Conservation (phyloP, 495 filamentous ascomycete species). For the Hyaloscypha bicolor region DNA sequence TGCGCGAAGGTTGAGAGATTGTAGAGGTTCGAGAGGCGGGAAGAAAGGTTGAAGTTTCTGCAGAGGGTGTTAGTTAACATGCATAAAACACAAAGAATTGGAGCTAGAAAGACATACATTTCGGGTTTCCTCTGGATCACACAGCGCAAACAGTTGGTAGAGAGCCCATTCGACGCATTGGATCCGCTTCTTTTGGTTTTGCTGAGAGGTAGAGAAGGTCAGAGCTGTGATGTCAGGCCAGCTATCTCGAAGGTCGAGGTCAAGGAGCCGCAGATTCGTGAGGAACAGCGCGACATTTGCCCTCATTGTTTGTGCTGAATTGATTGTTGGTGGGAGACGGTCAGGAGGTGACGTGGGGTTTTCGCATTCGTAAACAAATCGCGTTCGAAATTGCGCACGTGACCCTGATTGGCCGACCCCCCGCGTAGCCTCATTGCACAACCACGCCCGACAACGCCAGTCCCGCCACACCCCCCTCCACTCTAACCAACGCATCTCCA, state of each 20-base stretch:
- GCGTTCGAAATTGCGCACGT: too few relatives aligned
- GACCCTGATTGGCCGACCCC: too few relatives aligned
- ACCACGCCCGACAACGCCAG: too few relatives aligned
- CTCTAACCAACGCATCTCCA: too few relatives aligned
- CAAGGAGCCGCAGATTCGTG: conserved; percentile 76
- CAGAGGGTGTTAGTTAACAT: conserved; percentile 8
- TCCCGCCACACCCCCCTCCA: too few relatives aligned
- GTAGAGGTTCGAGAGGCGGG: conserved; percentile 81
- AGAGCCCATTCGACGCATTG: conserved; percentile 82
- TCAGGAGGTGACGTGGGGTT: too few relatives aligned
- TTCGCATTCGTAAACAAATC: too few relatives aligned
- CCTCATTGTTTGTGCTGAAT: too few relatives aligned
- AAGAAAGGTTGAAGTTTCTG: conserved; percentile 90
- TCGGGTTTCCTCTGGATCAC: conserved; percentile 72
- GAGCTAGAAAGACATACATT: conserved; percentile 50
- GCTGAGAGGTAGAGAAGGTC: conserved; percentile 64
- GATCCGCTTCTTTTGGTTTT: conserved; percentile 77
- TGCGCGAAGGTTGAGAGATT: conserved; percentile 84
- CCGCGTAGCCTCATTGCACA: too few relatives aligned
- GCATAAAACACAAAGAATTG: conserved; percentile 12
- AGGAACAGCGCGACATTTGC: conserved; percentile 66
- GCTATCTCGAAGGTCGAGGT: conserved; percentile 72
- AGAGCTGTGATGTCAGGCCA: conserved; percentile 72
- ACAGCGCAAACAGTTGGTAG: conserved; percentile 78
- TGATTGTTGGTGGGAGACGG: too few relatives aligned